Evolutionary conservation across 345 rosid genomes (phyloP), one percentile per base, ranked within the genome.

Genomic region (Corchorus capsularis): DNA sequence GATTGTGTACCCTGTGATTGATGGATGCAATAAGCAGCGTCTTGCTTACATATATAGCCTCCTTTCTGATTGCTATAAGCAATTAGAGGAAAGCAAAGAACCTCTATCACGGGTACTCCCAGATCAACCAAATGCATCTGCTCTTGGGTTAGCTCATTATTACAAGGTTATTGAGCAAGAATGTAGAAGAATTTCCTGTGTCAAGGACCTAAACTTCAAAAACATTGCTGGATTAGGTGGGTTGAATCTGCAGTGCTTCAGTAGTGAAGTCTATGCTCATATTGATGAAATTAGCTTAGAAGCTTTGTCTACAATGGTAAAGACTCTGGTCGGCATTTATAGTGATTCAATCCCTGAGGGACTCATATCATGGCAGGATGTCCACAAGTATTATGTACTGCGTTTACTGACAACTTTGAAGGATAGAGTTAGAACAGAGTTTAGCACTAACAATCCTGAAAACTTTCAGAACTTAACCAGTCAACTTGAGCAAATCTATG

Each of bases 231-330:
- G 79, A 75, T 81, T 91, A 73, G 88, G 86, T 62, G 93, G 93
- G 79, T 79, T 91, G 73, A 91, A 91, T 85, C 76, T 90, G 72
- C 82, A 85, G 81, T 81, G 81, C 76, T 87, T 93, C 86, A 81
- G 75, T 34, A 80, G 73, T 20, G 99, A 96, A 88, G 87, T 96
- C 57, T 90, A 76, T 81, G 82, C 84, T 32, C 88, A 89, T 57
- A 79, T 87, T 66, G 80, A 87, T 71, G 94, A 92, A 72, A 49
- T 46, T 78, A 87, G 78, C 81, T 71, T 96, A 85, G 95, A 93
- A 80, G 91, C 93, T 80, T 87, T 96, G 87, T 94, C 99, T 74
- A 83, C 82, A 79, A 87, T 96, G 97, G 98, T 93, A 32, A 81
- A 83, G 82, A 81, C 75, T 27, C 77, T 92, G 76, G 82, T 76